These are phyloP conservation scores for Alternaria sp. DNA, from an alignment of 2,329 filamentous ascomycete genomes.

Conservation along the genomic window DNA sequence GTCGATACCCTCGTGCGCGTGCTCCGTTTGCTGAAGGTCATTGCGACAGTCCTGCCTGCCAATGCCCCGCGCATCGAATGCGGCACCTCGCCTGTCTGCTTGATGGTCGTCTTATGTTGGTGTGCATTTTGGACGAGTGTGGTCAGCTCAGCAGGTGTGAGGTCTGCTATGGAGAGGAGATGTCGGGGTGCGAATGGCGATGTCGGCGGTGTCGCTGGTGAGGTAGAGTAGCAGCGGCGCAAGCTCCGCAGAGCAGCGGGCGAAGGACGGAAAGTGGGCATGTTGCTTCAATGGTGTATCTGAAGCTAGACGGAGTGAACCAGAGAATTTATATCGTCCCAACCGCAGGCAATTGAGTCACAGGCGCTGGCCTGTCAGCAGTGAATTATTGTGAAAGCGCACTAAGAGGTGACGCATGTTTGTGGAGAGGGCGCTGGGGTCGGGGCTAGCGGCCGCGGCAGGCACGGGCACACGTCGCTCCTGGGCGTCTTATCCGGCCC, in stretches of 20 bases:
- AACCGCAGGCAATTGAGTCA: conserved; percentile 27
- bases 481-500: conserved; percentile 4
- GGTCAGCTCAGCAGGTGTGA: conserved; percentile 79
- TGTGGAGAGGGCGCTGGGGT: conserved; percentile 8
- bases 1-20: conserved; percentile 94
- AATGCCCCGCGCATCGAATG: conserved; percentile 67
- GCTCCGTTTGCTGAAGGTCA: conserved; percentile 97
- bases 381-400: conserved; percentile 27
- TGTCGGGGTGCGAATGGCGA: conserved; percentile 76
- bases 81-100: conserved; percentile 67
- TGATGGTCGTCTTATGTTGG: conserved; percentile 77
- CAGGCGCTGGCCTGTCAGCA: conserved; percentile 11
- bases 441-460: conserved; percentile 14
- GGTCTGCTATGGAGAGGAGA: conserved; percentile 88
- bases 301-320: conserved; percentile 9
- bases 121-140: conserved; percentile 83
- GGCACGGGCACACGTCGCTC: conserved; percentile 9
- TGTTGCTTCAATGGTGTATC: conserved; percentile 21
- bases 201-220: conserved; percentile 51
- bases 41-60: conserved; percentile 80
- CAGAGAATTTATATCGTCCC: conserved; percentile 15
- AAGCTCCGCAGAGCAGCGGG: conserved; percentile 40
- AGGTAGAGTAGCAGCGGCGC: conserved; percentile 40
- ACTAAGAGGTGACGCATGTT: conserved; percentile 14
- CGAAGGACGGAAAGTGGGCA: conserved; percentile 42